A percentile compares a stretch with the other conserved stretches of the same genome.
These are phyloP conservation scores for Colletotrichum musicola DNA, from an alignment of 2,329 filamentous ascomycete genomes.

Conservation along the genomic window DNA sequence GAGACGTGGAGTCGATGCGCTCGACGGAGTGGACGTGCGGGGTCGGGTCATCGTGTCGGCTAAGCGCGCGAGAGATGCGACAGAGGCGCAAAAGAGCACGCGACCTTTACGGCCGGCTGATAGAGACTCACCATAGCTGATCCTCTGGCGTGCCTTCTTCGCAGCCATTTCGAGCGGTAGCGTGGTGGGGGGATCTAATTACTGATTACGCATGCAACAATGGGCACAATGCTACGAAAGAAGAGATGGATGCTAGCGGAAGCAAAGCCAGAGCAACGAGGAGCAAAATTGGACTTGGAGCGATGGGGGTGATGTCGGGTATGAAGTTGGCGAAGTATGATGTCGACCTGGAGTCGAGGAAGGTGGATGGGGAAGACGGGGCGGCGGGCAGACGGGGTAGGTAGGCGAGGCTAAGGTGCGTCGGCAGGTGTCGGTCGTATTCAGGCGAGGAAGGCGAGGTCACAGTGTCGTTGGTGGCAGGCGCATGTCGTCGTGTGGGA, in stretches of 20 bases:
- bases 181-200: constrained; percentile 22
- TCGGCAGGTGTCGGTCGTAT: constrained; percentile 3
- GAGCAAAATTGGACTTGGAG: background rate
- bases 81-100: constrained; percentile 13
- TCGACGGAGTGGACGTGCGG: constrained; percentile 24
- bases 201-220: constrained; percentile 33
- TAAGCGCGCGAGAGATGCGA: constrained; percentile 11
- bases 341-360: constrained; percentile 10
- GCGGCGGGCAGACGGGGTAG: background rate
- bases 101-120: background rate
- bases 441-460: too few relatives aligned
- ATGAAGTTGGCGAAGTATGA: constrained; percentile 5
- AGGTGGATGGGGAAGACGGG: constrained; percentile 19
- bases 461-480: background rate
- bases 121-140: constrained; percentile 73
- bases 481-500: constrained; percentile 21
- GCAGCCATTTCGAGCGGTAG: constrained; percentile 65
- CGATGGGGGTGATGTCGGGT: constrained; percentile 28
- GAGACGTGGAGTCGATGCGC: constrained; percentile 1
- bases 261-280: background rate
- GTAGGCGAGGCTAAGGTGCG: constrained; percentile 11
- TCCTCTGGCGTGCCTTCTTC: constrained; percentile 77
- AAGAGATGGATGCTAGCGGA: background rate
- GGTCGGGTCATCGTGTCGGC: constrained; percentile 15
- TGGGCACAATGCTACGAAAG: background rate